A percentile compares a stretch with the other conserved stretches of the same genome.
These are phyloP conservation scores for Saturnispora galanensis DNA, from an alignment of 805 yeast genomes.

Conservation along the genomic window DNA sequence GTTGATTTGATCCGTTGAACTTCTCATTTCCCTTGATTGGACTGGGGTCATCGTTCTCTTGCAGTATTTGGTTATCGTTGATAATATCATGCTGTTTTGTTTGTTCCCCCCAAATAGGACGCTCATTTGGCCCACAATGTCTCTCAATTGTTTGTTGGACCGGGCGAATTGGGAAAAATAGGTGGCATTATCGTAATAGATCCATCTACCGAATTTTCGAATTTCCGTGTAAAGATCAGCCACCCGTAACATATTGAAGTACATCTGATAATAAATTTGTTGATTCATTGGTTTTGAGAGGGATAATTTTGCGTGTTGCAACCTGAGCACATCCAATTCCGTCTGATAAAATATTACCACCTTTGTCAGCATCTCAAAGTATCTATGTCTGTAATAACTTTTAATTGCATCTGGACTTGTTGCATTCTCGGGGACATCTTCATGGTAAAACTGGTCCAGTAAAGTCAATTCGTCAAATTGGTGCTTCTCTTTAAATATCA, in stretches of 20 bases:
- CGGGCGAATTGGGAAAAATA: constrained; percentile 33
- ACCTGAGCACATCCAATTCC: constrained; percentile 23
- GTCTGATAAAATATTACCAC: constrained; percentile 4
- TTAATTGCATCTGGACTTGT: constrained; percentile 17
- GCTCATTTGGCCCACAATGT: constrained; percentile 17
- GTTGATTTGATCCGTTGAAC: constrained; percentile 5
- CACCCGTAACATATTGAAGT: constrained; percentile 33
- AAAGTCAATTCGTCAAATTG: constrained; percentile 11
- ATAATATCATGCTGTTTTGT: constrained; percentile 41
- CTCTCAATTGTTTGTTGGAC: constrained; percentile 19
- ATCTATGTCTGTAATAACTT: constrained; percentile 15
- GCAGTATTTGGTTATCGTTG: constrained; percentile 37
- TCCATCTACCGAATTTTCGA: constrained; percentile 38
- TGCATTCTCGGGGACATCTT: constrained; percentile 1
- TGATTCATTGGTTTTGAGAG: constrained; percentile 14
- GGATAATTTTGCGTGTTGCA: constrained; percentile 22
- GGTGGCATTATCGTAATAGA: constrained; percentile 35
- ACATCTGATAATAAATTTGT: constrained; percentile 26
- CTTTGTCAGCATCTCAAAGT: constrained; percentile 17
- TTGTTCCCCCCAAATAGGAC: constrained; percentile 30
- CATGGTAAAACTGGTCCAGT: constrained; percentile 7
- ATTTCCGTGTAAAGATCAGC: constrained; percentile 42
- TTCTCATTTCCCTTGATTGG: neutral
- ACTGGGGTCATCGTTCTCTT: constrained; percentile 24
- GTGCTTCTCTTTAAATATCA: constrained; percentile 5